phyloP scores from a whole-genome alignment of 805 yeast genomes.

The Pichia pseudocactophila region DNA sequence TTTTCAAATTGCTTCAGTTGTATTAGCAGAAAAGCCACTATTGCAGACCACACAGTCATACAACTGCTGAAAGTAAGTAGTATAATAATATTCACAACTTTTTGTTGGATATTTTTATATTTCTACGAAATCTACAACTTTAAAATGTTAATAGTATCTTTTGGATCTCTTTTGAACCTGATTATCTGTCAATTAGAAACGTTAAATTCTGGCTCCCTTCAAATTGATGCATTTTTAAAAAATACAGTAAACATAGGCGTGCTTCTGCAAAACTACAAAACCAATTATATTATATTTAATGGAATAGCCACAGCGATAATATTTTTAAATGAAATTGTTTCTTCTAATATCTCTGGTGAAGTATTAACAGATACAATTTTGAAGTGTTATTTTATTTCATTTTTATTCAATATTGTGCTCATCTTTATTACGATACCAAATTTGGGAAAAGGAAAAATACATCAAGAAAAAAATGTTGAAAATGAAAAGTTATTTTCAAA shows the following conservation, averaged over 20 bases:
- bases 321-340: conserved; percentile 9
- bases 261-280: conserved; percentile 18
- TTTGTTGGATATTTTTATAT: conserved; percentile 8
- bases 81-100: too few species aligned
- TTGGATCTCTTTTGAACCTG: conserved; percentile 24
- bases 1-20: background rate
- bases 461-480: background rate
- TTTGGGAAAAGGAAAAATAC: too few species aligned
- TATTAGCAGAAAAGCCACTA: background rate
- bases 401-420: conserved; percentile 10
- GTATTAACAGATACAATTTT: conserved; percentile 5
- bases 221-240: conserved; percentile 7
- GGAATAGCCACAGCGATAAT: conserved; percentile 7
- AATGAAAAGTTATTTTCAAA: background rate
- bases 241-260: conserved; percentile 18
- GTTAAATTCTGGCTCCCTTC: conserved; percentile 7
- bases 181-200: conserved; percentile 25
- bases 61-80: too few species aligned
- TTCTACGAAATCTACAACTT: conserved; percentile 17
- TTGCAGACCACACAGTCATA: background rate
- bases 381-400: conserved; percentile 8
- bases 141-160: conserved; percentile 24
- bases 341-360: conserved; percentile 3
- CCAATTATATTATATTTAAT: conserved; percentile 18
- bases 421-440: background rate